Base-by-base conservation (phyloP, 2,329 filamentous ascomycete genomes). In the Epichloe sibirici region DNA sequence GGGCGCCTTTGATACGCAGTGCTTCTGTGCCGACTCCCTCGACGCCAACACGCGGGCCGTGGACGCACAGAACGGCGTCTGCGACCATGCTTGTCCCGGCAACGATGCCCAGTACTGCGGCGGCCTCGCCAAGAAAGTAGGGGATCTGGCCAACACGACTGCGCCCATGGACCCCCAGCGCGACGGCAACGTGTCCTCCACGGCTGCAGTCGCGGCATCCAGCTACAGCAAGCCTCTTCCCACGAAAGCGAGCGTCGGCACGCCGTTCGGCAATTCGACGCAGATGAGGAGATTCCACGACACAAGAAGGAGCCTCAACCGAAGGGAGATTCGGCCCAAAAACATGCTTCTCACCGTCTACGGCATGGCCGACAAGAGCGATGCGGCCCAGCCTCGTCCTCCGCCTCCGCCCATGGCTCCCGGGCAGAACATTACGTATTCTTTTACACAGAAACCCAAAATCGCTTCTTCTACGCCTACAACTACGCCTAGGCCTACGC, bases 21-120 rank as follows among this genome's bases (percentile, higher is more conserved):
- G 74, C 58, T 75, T 73, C 62, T 78, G 75, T 53, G 72, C 73
- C 37, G 62, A 69, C 12, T 53, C 50, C 2, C 63, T 77, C 17
- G 70, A 71, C 39, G 61, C 62, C 4, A 64, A 67, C 45, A 71
- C 73, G n/a, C 63, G 58, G 12, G 68, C 72, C 12, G 46, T 48
- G 17, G 46, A 51, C 25, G 25, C 25, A 7, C 25, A 52, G 3
- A 46, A 49, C 40, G 55, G 56, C 68, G 1, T 61, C 60, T 44
- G 74, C 56, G 57, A 70, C 50, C 57, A 58, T 2, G 60, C 62
- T 0, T 77, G 74, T 53, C 71, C 74, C 0, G 74, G 73, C 2
- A 63, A 75, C 54, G 54, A 55, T 0, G 31, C 35, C 2, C 57
- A 74, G 55, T 63, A 66, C 53, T 77, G 74, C 59, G 74, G 74